Percentiles rank a stretch among this genome's conserved stretches.
phyloP scores from a whole-genome alignment of 805 yeast species.

The Spathaspora hagerdaliae region DNA sequence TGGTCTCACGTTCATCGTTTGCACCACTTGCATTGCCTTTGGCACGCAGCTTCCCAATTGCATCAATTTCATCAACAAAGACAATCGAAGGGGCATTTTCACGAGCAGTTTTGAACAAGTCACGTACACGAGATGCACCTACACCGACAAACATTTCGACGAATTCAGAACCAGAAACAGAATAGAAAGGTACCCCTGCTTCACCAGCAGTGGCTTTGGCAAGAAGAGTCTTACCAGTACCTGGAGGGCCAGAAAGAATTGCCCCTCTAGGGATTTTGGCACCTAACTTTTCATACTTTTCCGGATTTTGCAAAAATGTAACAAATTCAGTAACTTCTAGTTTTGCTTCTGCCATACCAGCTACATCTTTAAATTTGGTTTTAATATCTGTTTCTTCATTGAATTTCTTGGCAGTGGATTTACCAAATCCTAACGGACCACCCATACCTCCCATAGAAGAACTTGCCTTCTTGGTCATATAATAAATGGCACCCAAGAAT shows the following conservation, averaged over 20 bases:
- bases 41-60: conserved; percentile 92
- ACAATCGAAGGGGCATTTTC: conserved; percentile 92
- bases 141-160: conserved; percentile 99
- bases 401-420: conserved; percentile 85
- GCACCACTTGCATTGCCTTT: conserved; percentile 75
- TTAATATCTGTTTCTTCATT: conserved; percentile 90
- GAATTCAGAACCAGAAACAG: conserved; percentile 96
- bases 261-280: conserved; percentile 99
- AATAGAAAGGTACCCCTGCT: conserved; percentile 94
- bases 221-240: conserved; percentile 95
- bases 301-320: conserved; percentile 83
- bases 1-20: conserved; percentile 95
- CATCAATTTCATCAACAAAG: conserved; percentile 98
- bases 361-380: conserved; percentile 88
- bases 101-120: conserved; percentile 86
- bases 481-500: conserved; percentile 84
- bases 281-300: conserved; percentile 86
- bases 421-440: conserved; percentile 80
- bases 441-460: conserved; percentile 68
- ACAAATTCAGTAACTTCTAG: conserved; percentile 98
- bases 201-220: conserved; percentile 99
- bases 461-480: conserved; percentile 63
- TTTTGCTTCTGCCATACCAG: conserved; percentile 96
- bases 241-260: conserved; percentile 95
- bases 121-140: conserved; percentile 97